Percentiles rank a stretch among this genome's conserved stretches.
Evolutionary conservation across 2,329 filamentous ascomycete species (phyloP).

Genomic region (Colletotrichum sp.): DNA sequence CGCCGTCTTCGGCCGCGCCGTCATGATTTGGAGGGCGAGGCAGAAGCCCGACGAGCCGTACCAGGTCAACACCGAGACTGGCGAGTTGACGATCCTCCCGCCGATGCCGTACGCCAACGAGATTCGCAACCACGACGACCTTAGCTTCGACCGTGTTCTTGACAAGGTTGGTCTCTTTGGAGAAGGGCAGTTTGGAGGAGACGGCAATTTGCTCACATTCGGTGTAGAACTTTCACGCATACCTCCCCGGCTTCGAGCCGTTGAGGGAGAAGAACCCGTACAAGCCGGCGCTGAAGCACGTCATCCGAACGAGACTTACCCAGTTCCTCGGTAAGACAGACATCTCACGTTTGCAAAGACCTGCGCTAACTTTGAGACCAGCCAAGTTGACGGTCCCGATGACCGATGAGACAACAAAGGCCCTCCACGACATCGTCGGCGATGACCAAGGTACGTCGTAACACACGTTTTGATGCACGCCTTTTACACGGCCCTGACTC

Average conservation of each 20-base stretch:
- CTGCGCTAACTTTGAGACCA: neutral
- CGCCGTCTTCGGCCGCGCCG: neutral
- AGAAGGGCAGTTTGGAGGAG: too few relatives aligned
- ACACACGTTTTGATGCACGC: accelerated
- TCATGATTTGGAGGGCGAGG: neutral
- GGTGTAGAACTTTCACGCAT: slow-evolving; percentile 2
- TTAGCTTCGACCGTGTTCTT: slow-evolving; percentile 14
- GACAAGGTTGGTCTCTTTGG: neutral
- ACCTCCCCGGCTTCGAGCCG: slow-evolving; percentile 10
- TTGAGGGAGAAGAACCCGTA: slow-evolving; percentile 3
- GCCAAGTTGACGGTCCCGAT: slow-evolving; percentile 11
- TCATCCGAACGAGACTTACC: slow-evolving; percentile 16
- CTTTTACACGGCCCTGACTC: neutral
- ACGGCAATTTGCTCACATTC: neutral
- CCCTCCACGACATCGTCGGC: slow-evolving; percentile 1
- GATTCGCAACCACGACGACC: slow-evolving; percentile 14
- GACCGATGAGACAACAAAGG: slow-evolving; percentile 7
- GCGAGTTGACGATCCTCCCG: slow-evolving; percentile 12
- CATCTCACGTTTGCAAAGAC: too few relatives aligned
- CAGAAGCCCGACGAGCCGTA: neutral
- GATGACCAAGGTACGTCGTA: neutral
- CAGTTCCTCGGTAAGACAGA: slow-evolving; percentile 5
- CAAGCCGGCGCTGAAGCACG: slow-evolving; percentile 6
- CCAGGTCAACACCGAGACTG: slow-evolving; percentile 3
- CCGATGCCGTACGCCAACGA: slow-evolving; percentile 16